Percentiles rank a stretch among this genome's conserved stretches.
These are phyloP conservation scores for Fusarium aywerte DNA, from an alignment of 2,329 filamentous ascomycete genomes.

Conservation along the genomic window DNA sequence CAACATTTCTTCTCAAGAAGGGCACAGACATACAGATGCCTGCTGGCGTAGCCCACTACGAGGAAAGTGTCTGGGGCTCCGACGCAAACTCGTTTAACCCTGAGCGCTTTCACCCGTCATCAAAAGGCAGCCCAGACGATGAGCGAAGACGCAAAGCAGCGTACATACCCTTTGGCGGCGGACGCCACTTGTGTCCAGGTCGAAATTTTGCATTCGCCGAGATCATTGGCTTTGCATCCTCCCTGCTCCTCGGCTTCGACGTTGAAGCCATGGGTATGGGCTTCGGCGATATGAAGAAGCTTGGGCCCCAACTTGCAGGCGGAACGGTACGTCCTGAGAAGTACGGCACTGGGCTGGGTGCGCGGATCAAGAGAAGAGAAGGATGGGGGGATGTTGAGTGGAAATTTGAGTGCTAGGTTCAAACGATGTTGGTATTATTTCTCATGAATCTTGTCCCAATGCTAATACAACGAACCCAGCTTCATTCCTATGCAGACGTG, in stretches of 20 bases:
- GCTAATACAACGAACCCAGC: constrained; percentile 11
- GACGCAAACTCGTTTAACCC: constrained; percentile 39
- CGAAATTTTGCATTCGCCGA: constrained; percentile 51
- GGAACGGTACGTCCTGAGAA: constrained; percentile 35
- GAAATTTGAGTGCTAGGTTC: constrained; percentile 37
- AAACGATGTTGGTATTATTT: neutral
- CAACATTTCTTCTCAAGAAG: constrained; percentile 47
- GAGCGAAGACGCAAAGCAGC: constrained; percentile 39
- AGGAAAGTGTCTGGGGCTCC: constrained; percentile 40
- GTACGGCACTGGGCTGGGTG: constrained; percentile 35
- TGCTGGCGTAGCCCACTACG: constrained; percentile 41
- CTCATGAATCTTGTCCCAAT: constrained; percentile 16
- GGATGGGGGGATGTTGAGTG: constrained; percentile 37
- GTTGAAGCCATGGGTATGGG: constrained; percentile 35
- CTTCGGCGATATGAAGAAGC: constrained; percentile 35
- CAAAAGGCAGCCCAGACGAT: constrained; percentile 1
- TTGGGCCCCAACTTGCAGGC: constrained; percentile 27
- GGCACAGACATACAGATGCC: constrained; percentile 47
- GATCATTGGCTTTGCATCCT: constrained; percentile 47
- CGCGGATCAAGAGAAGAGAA: constrained; percentile 13
- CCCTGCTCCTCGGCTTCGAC: constrained; percentile 49
- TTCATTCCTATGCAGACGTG: neutral
- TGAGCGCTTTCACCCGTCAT: constrained; percentile 37
- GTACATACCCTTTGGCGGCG: constrained; percentile 50
- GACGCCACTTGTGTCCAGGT: constrained; percentile 50